Evolutionary conservation across 2,329 filamentous ascomycete species (phyloP).

Genomic region (Cordyceps cicadae): DNA sequence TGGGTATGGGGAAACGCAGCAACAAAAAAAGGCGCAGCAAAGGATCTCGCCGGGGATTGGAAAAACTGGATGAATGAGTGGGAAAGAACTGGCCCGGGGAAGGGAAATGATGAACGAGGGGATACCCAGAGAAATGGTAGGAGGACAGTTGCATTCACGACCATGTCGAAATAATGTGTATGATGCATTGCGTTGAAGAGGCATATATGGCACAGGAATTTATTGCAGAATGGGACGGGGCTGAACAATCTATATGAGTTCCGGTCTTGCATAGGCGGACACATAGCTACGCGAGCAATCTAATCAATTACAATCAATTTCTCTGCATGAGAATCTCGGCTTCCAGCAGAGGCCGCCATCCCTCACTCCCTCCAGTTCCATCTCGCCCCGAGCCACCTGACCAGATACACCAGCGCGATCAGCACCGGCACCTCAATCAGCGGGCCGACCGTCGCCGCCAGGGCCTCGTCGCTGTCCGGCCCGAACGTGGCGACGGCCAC

Average conservation of each 20-base stretch:
- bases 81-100: background rate
- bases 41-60: background rate
- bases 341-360: background rate
- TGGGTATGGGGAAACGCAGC: background rate
- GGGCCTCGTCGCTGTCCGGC: conserved; percentile 60
- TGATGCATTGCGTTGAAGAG: background rate
- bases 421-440: conserved; percentile 72
- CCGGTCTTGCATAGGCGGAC: background rate
- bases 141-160: background rate
- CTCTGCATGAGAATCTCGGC: background rate
- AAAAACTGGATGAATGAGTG: background rate
- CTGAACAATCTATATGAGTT: background rate
- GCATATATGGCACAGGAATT: background rate
- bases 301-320: background rate
- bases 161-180: background rate
- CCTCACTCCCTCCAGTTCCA: conserved; percentile 11
- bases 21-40: background rate
- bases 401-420: conserved; percentile 55
- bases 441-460: conserved; percentile 68
- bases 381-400: background rate
- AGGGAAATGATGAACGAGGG: background rate
- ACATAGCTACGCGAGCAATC: background rate
- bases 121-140: background rate
- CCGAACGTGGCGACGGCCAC: conserved; percentile 70
- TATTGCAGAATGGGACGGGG: background rate